Conservation (phyloP, 2,329 filamentous ascomycete genomes). For the Paecilomyces fulvus region DNA sequence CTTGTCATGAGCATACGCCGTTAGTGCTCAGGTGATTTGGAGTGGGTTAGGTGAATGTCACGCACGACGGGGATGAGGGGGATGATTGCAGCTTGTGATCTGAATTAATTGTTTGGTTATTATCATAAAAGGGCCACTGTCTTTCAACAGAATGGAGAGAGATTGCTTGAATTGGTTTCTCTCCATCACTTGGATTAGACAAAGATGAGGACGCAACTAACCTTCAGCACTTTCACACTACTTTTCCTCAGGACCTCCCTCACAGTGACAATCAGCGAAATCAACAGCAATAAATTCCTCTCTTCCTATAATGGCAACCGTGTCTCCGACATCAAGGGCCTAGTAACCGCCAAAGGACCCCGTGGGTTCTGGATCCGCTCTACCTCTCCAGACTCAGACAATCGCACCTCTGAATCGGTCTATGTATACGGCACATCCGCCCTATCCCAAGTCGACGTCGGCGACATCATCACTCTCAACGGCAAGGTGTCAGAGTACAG, state of each 20-base stretch:
- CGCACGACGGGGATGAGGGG: too few species aligned
- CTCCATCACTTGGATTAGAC: background rate
- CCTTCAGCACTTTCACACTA: background rate
- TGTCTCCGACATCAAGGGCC: constrained; percentile 52
- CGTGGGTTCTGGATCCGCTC: constrained; percentile 59
- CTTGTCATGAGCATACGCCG: background rate
- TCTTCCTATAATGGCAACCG: constrained; percentile 51
- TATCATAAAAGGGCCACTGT: too few species aligned
- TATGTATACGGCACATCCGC: constrained; percentile 54
- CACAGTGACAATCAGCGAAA: constrained; percentile 48
- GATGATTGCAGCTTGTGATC: too few species aligned
- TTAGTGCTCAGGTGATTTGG: background rate
- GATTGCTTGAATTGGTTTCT: background rate
- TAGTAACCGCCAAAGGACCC: constrained; percentile 56
- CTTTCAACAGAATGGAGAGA: too few species aligned
- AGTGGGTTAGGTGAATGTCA: background rate
- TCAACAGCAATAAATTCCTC: constrained; percentile 58
- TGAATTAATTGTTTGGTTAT: too few species aligned
- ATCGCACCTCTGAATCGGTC: constrained; percentile 54
- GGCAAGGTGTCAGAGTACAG: constrained; percentile 55
- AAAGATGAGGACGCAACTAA: constrained; percentile 1
- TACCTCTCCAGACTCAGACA: constrained; percentile 46
- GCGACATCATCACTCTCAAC: constrained; percentile 54
- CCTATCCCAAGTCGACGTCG: constrained; percentile 47
- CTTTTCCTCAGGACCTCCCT: constrained; percentile 4